phyloP scores from a whole-genome alignment of 2,329 filamentous ascomycete genomes.

The Apiospora aurea region DNA sequence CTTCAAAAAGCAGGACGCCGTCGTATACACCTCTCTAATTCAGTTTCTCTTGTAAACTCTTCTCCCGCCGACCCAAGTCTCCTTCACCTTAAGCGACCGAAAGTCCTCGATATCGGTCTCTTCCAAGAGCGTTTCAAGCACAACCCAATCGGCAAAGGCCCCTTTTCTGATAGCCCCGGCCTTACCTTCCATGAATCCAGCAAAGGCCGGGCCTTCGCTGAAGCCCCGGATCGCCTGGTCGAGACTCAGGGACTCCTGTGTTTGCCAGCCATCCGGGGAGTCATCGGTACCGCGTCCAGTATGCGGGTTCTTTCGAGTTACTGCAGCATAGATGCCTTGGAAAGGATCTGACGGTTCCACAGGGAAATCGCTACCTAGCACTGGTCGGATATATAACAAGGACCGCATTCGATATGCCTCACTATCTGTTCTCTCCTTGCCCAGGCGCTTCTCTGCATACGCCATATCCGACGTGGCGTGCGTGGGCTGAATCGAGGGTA shows the following conservation, averaged over 20 bases:
- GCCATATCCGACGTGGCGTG: conserved; percentile 76
- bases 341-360: conserved; percentile 74
- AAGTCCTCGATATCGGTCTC: conserved; percentile 58
- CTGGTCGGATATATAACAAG: conserved; percentile 58
- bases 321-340: conserved; percentile 73
- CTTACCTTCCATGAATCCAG: conserved; percentile 63
- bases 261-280: conserved; percentile 62
- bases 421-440: conserved; percentile 56
- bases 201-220: conserved; percentile 64
- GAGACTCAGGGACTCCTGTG: conserved; percentile 63
- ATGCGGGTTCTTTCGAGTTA: conserved; percentile 65
- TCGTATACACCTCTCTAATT: not conserved
- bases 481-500: conserved; percentile 75
- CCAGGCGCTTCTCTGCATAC: conserved; percentile 68
- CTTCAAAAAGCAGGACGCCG: not conserved
- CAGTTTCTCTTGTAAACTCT: conserved; percentile 51
- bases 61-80: conserved; percentile 73
- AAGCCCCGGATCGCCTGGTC: conserved; percentile 69
- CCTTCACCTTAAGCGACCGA: conserved; percentile 61
- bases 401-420: conserved; percentile 74
- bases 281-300: conserved; percentile 59
- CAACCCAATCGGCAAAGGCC: conserved; percentile 73
- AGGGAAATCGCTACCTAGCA: conserved; percentile 75
- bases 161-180: conserved; percentile 67
- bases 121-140: conserved; percentile 66